These are phyloP conservation scores for Ilyonectria mors-panacis DNA, from an alignment of 2,329 filamentous ascomycete genomes.

Conservation along the genomic window DNA sequence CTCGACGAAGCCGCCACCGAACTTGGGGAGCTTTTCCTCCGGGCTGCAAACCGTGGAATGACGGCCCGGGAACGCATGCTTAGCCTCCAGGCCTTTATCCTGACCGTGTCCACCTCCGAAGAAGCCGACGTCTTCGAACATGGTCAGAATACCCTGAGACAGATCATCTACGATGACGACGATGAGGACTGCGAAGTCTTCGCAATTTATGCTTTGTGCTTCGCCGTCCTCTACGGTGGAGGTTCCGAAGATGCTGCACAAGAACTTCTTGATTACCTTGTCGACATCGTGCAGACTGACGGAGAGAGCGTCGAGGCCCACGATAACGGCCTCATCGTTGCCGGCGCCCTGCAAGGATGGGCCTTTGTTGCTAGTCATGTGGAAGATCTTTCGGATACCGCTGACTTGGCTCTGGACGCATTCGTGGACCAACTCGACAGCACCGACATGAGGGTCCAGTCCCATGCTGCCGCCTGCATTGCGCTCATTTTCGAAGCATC, in stretches of 20 bases:
- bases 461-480: slow-evolving; percentile 84
- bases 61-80: slow-evolving; percentile 78
- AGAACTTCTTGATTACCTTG: slow-evolving; percentile 80
- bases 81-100: slow-evolving; percentile 79
- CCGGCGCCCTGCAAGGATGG: slow-evolving; percentile 84
- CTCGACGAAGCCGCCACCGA: slow-evolving; percentile 70
- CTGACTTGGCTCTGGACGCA: slow-evolving; percentile 81
- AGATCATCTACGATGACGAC: slow-evolving; percentile 66
- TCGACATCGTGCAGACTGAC: slow-evolving; percentile 86
- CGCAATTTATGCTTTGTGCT: slow-evolving; percentile 80
- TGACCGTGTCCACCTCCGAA: slow-evolving; percentile 79
- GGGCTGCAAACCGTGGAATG: slow-evolving; percentile 78
- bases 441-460: slow-evolving; percentile 79
- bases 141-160: slow-evolving; percentile 50
- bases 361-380: slow-evolving; percentile 84
- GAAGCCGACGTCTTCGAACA: slow-evolving; percentile 59
- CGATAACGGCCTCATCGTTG: slow-evolving; percentile 80
- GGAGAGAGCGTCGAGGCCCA: slow-evolving; percentile 79
- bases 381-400: slow-evolving; percentile 80
- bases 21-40: slow-evolving; percentile 76
- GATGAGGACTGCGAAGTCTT: slow-evolving; percentile 76
- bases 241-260: slow-evolving; percentile 77
- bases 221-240: slow-evolving; percentile 83
- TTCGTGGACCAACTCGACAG: slow-evolving; percentile 91
- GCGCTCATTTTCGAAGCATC: slow-evolving; percentile 85